phyloP scores from a whole-genome alignment of 2,329 filamentous ascomycete genomes.

The Diplodia intermedia region DNA sequence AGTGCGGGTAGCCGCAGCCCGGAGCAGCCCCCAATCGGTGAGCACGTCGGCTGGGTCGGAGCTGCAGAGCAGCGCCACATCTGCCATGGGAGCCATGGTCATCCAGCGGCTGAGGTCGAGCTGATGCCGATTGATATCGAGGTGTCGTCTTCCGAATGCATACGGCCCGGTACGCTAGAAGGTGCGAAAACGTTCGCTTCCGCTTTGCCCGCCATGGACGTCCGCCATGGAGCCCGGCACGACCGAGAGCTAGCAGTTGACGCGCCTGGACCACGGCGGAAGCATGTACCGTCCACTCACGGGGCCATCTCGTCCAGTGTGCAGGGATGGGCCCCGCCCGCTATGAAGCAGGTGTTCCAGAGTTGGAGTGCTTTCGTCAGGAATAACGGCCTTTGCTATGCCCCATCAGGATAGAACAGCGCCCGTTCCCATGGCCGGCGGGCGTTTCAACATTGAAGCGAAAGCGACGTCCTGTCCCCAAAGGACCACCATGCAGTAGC shows the following conservation, averaged over 20 bases:
- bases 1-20: constrained; percentile 30
- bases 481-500: constrained; percentile 14
- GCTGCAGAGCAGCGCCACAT: constrained; percentile 6
- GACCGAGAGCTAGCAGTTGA: constrained; percentile 16
- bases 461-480: constrained; percentile 16
- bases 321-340: constrained; percentile 16
- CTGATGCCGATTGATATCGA: constrained; percentile 17
- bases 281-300: constrained; percentile 3
- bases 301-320: constrained; percentile 2
- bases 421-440: constrained; percentile 12
- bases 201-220: constrained; percentile 3
- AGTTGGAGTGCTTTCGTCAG: constrained; percentile 30
- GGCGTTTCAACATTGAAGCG: constrained; percentile 25
- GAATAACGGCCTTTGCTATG: constrained; percentile 18
- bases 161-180: constrained; percentile 23
- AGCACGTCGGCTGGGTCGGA: constrained; percentile 18
- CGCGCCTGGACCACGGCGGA: constrained; percentile 1
- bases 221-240: constrained; percentile 14
- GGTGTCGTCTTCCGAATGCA: constrained; percentile 20
- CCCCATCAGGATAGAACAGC: constrained; percentile 9
- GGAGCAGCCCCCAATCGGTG: constrained; percentile 15
- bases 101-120: constrained; percentile 24
- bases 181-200: constrained; percentile 32
- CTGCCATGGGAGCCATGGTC: constrained; percentile 18
- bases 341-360: constrained; percentile 31